A percentile compares a stretch with the other conserved stretches of the same genome.
These are phyloP conservation scores for Saturnispora sanitii DNA, from an alignment of 805 yeast species.

Conservation along the genomic window DNA sequence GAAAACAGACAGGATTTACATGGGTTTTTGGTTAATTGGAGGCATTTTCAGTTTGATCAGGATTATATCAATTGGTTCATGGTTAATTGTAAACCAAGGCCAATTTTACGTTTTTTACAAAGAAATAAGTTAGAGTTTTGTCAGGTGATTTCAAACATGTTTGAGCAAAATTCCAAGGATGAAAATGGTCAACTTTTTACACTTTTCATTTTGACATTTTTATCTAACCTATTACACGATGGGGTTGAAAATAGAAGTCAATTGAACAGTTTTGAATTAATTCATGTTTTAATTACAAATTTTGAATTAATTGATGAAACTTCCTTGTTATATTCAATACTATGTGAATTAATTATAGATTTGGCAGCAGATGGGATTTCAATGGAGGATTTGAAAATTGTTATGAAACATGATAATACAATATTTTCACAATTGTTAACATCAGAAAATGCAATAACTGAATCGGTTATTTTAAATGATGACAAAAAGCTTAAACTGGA, in stretches of 20 bases:
- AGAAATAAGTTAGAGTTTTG: neutral
- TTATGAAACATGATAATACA: neutral
- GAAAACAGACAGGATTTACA: slow-evolving; percentile 1
- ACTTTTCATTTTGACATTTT: neutral
- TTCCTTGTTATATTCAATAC: neutral
- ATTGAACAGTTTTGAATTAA: neutral
- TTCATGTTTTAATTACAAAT: neutral
- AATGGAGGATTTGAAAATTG: neutral
- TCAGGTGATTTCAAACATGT: neutral
- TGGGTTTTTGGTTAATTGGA: slow-evolving; percentile 14
- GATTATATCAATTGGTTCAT: slow-evolving; percentile 11
- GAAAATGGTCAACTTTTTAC: neutral
- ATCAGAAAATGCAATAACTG: neutral
- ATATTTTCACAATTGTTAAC: neutral
- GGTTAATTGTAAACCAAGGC: slow-evolving; percentile 7
- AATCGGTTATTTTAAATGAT: neutral
- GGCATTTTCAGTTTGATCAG: slow-evolving; percentile 7
- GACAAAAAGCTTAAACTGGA: slow-evolving; percentile 7
- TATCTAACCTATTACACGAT: neutral
- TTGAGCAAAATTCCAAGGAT: too few species aligned
- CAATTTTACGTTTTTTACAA: slow-evolving; percentile 4
- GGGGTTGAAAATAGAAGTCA: slow-evolving; percentile 1
- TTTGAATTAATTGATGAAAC: neutral
- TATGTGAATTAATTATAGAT: neutral
- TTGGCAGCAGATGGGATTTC: neutral